Conservation (phyloP, 1,139 yeast species). For the Pichia cactophila region DNA sequence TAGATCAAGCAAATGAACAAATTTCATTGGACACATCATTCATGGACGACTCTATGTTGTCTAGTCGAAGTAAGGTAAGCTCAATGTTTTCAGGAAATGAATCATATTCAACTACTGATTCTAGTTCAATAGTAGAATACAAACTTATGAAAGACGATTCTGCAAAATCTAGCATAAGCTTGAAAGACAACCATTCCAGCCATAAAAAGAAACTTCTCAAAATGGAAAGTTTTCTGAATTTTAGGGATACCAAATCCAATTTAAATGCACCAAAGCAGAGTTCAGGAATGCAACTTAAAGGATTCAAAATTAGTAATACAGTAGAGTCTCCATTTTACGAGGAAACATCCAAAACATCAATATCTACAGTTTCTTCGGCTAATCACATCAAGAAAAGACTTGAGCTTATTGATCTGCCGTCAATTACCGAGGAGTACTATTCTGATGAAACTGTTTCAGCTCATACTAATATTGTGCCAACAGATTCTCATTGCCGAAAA, state of each 20-base stretch:
- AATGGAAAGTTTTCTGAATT: constrained; percentile 25
- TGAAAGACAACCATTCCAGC: neutral
- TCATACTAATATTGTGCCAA: neutral
- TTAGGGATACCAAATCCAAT: constrained; percentile 3
- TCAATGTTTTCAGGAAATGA: constrained; percentile 12
- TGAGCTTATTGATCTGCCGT: constrained; percentile 10
- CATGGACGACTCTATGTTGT: constrained; percentile 1
- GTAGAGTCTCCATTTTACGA: constrained; percentile 5
- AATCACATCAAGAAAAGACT: constrained; percentile 1
- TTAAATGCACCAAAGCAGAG: neutral
- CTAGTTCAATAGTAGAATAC: neutral
- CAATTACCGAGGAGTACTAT: constrained; percentile 10
- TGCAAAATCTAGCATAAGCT: neutral
- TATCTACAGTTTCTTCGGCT: neutral
- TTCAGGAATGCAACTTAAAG: constrained; percentile 12
- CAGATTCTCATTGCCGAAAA: neutral
- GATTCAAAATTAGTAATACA: constrained; percentile 16
- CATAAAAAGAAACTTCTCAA: constrained; percentile 6
- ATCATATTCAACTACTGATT: constrained; percentile 3
- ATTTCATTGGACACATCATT: constrained; percentile 1
- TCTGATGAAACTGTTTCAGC: neutral
- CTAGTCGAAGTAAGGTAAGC: neutral
- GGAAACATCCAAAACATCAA: neutral
- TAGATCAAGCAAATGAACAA: constrained; percentile 18
- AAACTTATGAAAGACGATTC: neutral